Percentiles rank a stretch among this genome's conserved stretches.
Conservation (phyloP, 2,329 filamentous ascomycete genomes). For the Penicillium sp. region DNA sequence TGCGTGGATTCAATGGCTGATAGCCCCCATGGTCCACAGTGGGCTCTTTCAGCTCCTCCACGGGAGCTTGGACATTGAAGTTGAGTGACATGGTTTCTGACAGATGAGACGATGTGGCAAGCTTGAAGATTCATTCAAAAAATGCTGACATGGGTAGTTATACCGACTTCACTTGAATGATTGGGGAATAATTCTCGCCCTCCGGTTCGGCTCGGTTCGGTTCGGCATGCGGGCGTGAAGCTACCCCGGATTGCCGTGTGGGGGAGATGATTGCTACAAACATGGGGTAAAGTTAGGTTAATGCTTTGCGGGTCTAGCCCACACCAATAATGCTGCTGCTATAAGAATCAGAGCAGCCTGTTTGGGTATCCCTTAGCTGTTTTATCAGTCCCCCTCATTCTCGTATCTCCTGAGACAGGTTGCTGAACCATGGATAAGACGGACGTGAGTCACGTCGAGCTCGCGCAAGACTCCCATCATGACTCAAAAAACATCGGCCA, state of each 20-base stretch:
- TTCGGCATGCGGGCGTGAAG: slow-evolving; percentile 2
- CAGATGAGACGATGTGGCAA: background rate
- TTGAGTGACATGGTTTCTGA: slow-evolving; percentile 3
- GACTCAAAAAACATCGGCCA: background rate
- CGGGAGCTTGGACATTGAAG: slow-evolving; percentile 11
- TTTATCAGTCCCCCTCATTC: background rate
- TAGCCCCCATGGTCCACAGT: background rate
- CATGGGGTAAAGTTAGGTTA: background rate
- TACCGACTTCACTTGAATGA: background rate
- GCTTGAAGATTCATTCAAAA: background rate
- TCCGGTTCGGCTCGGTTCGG: slow-evolving; percentile 17
- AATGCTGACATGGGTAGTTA: background rate
- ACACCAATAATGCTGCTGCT: background rate
- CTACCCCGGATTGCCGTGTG: slow-evolving; percentile 5
- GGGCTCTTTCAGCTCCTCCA: slow-evolving; percentile 7
- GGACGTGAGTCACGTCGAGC: slow-evolving; percentile 10
- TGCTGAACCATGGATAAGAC: slow-evolving; percentile 8
- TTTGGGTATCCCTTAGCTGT: background rate
- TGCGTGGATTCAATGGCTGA: background rate
- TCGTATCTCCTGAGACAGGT: background rate
- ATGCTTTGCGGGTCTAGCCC: background rate
- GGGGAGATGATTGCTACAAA: background rate
- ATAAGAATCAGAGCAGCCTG: background rate
- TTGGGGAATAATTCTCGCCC: background rate
- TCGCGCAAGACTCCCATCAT: background rate